These are phyloP conservation scores for Coniochaeta sp. DNA, from an alignment of 2,329 filamentous ascomycete species.

Conservation along the genomic window DNA sequence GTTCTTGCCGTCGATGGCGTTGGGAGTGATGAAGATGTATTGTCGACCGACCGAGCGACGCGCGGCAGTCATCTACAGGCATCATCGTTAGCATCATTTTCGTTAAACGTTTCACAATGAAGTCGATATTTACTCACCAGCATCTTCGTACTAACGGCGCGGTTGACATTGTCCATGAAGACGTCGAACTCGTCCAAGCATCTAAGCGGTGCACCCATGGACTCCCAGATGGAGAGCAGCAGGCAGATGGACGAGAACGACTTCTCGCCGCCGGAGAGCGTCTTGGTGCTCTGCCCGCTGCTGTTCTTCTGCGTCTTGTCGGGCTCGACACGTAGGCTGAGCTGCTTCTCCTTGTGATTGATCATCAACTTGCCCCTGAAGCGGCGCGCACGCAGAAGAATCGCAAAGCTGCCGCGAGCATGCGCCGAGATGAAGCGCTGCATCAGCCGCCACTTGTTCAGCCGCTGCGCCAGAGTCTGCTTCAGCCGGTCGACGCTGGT, in stretches of 20 bases:
- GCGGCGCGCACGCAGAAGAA: slow-evolving; percentile 79
- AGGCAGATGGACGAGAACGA: slow-evolving; percentile 97
- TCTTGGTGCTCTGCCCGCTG: slow-evolving; percentile 77
- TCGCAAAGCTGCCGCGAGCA: slow-evolving; percentile 79
- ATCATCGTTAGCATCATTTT: background rate
- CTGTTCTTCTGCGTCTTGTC: slow-evolving; percentile 62
- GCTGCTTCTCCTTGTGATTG: slow-evolving; percentile 65
- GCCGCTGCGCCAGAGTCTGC: slow-evolving; percentile 59
- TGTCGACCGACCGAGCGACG: slow-evolving; percentile 82
- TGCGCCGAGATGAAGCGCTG: slow-evolving; percentile 79
- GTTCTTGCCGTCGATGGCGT: slow-evolving; percentile 61
- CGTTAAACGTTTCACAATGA: background rate
- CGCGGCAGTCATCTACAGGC: slow-evolving; percentile 66
- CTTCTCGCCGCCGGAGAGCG: slow-evolving; percentile 92
- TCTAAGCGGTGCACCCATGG: slow-evolving; percentile 90
- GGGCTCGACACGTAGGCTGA: slow-evolving; percentile 72
- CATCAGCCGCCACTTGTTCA: slow-evolving; percentile 73
- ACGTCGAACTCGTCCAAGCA: slow-evolving; percentile 98
- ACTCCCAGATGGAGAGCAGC: slow-evolving; percentile 89
- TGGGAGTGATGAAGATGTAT: slow-evolving; percentile 94
- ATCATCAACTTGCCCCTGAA: slow-evolving; percentile 78
- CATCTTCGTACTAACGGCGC: slow-evolving; percentile 88
- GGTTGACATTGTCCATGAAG: slow-evolving; percentile 97
- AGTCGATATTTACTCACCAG: slow-evolving; percentile 52
- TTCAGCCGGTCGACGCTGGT: slow-evolving; percentile 37